These are phyloP conservation scores for Hymenoscyphus albidus DNA, from an alignment of 2,329 filamentous ascomycete species.

Conservation along the genomic window DNA sequence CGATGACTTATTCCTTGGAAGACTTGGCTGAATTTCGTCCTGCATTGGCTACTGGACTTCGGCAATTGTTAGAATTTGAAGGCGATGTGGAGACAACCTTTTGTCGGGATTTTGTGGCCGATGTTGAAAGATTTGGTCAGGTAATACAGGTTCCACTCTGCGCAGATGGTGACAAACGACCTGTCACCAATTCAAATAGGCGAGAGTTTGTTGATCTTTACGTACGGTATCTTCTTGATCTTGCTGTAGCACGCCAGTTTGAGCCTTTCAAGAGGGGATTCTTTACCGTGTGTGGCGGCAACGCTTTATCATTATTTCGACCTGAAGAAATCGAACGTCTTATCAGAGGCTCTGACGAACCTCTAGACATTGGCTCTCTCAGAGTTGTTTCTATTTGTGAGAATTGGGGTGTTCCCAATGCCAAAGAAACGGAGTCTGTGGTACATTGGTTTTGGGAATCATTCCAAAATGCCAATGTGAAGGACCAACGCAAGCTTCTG, in stretches of 20 bases:
- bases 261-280: slow-evolving; percentile 93
- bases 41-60: slow-evolving; percentile 68
- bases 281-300: slow-evolving; percentile 86
- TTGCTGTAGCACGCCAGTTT: slow-evolving; percentile 74
- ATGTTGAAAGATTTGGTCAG: slow-evolving; percentile 73
- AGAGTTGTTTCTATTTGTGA: slow-evolving; percentile 77
- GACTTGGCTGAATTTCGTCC: slow-evolving; percentile 83
- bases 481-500: slow-evolving; percentile 72
- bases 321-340: slow-evolving; percentile 90
- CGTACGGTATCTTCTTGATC: slow-evolving; percentile 74
- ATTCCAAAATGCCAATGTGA: slow-evolving; percentile 61
- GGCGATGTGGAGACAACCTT: slow-evolving; percentile 80
- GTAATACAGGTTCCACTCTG: slow-evolving; percentile 66
- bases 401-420: slow-evolving; percentile 62
- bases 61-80: slow-evolving; percentile 74
- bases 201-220: slow-evolving; percentile 85
- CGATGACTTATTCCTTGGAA: slow-evolving; percentile 71
- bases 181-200: slow-evolving; percentile 81
- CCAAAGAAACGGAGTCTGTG: slow-evolving; percentile 59
- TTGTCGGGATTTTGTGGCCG: slow-evolving; percentile 75
- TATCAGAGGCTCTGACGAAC: slow-evolving; percentile 78
- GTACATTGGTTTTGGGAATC: slow-evolving; percentile 87
- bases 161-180: slow-evolving; percentile 64
- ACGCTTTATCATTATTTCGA: slow-evolving; percentile 80
- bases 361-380: slow-evolving; percentile 72